These are phyloP conservation scores for Trichoderma sp. DNA, from an alignment of 2,329 filamentous ascomycete species.

Conservation along the genomic window DNA sequence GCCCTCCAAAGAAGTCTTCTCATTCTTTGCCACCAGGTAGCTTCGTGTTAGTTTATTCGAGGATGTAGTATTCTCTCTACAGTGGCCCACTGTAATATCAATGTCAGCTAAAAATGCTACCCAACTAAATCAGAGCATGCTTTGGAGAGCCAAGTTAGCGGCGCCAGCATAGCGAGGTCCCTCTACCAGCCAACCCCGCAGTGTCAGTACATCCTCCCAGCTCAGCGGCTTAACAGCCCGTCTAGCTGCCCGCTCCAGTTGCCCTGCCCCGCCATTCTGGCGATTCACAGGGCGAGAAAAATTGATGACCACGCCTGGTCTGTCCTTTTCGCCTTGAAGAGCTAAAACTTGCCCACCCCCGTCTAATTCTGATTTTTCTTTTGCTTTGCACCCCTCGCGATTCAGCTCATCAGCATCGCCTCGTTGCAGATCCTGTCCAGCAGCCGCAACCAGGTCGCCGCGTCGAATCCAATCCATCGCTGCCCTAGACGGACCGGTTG, in stretches of 20 bases:
- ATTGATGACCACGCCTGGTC: conserved; percentile 44
- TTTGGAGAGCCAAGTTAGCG: background rate
- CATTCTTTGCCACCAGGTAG: background rate
- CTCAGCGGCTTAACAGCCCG: conserved; percentile 13
- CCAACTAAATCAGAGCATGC: background rate
- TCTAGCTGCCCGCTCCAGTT: conserved; percentile 3
- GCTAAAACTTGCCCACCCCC: conserved; percentile 31
- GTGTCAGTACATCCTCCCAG: background rate
- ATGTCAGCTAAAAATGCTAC: background rate
- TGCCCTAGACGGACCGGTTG: conserved; percentile 17
- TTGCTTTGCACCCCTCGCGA: conserved; percentile 10
- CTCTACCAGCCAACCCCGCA: background rate
- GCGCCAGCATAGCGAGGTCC: background rate
- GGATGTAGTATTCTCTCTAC: background rate
- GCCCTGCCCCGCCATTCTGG: conserved; percentile 42
- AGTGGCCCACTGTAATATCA: background rate
- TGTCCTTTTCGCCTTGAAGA: background rate
- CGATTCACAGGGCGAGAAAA: conserved; percentile 48
- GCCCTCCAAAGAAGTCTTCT: background rate
- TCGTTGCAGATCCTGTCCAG: conserved; percentile 14
- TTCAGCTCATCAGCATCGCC: conserved; percentile 2
- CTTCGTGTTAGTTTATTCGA: too few species aligned
- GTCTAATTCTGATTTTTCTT: conserved; percentile 25
- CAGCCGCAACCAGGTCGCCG: conserved; percentile 14
- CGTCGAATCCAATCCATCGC: background rate